A percentile compares a stretch with the other conserved stretches of the same genome.
Conservation (phyloP, 805 yeast genomes). For the Kodamaea kaohsiungensis region DNA sequence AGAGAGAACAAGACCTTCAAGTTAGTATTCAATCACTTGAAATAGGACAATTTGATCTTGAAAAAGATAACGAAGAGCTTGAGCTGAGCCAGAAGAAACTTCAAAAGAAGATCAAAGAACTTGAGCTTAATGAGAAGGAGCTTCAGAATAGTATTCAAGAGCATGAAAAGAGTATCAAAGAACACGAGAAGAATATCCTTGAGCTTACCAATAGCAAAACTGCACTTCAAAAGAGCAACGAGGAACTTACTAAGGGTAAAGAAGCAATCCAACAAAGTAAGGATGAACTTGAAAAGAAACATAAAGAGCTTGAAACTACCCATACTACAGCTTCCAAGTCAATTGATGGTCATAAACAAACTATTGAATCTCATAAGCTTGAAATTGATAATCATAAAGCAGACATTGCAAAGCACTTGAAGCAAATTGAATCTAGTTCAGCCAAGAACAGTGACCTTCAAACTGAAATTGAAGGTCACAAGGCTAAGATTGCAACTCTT, state of each 20-base stretch:
- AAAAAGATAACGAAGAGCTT: neutral
- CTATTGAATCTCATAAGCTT: constrained; percentile 1
- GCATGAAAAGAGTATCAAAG: neutral
- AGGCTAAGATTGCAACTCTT: neutral
- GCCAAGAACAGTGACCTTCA: neutral
- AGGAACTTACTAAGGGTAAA: neutral
- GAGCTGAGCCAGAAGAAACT: neutral
- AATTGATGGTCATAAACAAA: neutral
- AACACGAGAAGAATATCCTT: neutral
- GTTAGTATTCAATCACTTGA: neutral
- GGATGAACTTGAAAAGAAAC: neutral
- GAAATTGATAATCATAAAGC: neutral
- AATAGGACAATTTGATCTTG: neutral
- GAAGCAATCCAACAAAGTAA: neutral
- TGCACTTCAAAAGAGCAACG: neutral
- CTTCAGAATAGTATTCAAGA: neutral
- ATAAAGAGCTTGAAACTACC: neutral
- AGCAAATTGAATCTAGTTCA: neutral
- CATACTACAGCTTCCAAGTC: constrained; percentile 1
- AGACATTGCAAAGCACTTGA: neutral
- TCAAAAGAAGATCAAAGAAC: neutral
- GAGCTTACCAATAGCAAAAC: neutral
- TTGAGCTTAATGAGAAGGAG: neutral
- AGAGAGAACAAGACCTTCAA: neutral
- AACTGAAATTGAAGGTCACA: neutral